Percentiles rank a stretch among this genome's conserved stretches.
Conservation (phyloP, 176 grass and related monocot species). For the Carex kokanica region DNA sequence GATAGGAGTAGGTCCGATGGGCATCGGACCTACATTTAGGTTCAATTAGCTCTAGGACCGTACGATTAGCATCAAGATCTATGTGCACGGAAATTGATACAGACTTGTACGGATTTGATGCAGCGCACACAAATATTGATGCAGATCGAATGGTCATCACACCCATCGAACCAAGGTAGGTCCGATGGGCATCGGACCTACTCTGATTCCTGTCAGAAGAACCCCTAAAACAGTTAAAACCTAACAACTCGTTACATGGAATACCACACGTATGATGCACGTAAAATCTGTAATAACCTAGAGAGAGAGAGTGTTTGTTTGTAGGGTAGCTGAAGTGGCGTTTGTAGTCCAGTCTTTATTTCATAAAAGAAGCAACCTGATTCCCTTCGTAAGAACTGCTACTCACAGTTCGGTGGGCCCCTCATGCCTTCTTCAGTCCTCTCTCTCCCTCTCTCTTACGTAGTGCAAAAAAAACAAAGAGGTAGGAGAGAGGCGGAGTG, state of each 20-base stretch:
- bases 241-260: not conserved
- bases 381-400: slow-evolving; percentile 31
- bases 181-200: too few relatives aligned
- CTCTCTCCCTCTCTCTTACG: slow-evolving; percentile 23
- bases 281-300: not conserved
- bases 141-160: too few relatives aligned
- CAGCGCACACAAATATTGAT: too few relatives aligned
- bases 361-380: slow-evolving; percentile 37
- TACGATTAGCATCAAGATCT: too few relatives aligned
- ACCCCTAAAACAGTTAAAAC: not conserved
- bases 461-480: slow-evolving; percentile 10
- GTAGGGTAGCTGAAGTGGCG: slow-evolving; percentile 3
- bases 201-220: too few relatives aligned
- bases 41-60: too few relatives aligned
- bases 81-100: too few relatives aligned
- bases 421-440: not conserved
- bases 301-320: slow-evolving; percentile 14
- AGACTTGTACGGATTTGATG: too few relatives aligned
- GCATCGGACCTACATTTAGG: too few relatives aligned
- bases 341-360: slow-evolving; percentile 24
- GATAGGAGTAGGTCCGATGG: too few relatives aligned
- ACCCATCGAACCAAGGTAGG: too few relatives aligned
- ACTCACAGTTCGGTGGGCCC: slow-evolving; percentile 25
- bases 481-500: not conserved
- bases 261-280: not conserved